Percentiles rank a stretch among this genome's conserved stretches.
These are phyloP conservation scores for Hypericum perforatum DNA, from an alignment of 345 rosid genomes.

Conservation along the genomic window DNA sequence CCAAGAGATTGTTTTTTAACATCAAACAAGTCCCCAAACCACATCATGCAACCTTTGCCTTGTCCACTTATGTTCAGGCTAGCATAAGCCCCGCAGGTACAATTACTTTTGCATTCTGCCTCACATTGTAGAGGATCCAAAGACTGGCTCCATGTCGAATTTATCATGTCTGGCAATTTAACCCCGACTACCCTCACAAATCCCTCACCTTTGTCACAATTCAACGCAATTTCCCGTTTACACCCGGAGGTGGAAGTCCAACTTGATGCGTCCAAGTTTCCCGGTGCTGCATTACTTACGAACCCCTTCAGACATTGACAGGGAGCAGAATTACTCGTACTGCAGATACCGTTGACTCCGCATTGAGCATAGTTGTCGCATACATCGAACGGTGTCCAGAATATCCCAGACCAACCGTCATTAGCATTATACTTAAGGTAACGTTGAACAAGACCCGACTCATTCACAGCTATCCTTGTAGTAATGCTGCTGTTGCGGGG, in stretches of 20 bases:
- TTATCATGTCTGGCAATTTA: constrained; percentile 17
- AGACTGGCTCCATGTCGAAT: constrained; percentile 5
- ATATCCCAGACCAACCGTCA: background rate
- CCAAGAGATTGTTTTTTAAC: background rate
- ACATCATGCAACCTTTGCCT: constrained; percentile 29
- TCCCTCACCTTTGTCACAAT: constrained; percentile 12
- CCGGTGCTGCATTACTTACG: background rate
- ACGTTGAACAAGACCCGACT: background rate
- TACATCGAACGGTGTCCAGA: constrained; percentile 10
- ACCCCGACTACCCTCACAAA: constrained; percentile 4
- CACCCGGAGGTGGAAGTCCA: constrained; percentile 12
- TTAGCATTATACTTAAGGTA: background rate
- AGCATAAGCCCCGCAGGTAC: constrained; percentile 26
- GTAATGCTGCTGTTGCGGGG: constrained; percentile 5
- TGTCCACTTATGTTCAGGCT: constrained; percentile 9
- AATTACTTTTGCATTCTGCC: constrained; percentile 18
- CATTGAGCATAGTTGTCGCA: constrained; percentile 26
- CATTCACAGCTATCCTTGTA: background rate
- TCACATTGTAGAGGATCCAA: constrained; percentile 17
- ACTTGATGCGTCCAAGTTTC: constrained; percentile 2
- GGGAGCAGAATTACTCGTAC: background rate
- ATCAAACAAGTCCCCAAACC: constrained; percentile 28
- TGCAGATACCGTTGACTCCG: constrained; percentile 22
- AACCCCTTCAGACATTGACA: constrained; percentile 18
- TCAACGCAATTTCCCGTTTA: background rate